Percentiles rank a stretch among this genome's conserved stretches.
phyloP scores from a whole-genome alignment of 805 yeast genomes.

The Sugiyamaella smithiae region DNA sequence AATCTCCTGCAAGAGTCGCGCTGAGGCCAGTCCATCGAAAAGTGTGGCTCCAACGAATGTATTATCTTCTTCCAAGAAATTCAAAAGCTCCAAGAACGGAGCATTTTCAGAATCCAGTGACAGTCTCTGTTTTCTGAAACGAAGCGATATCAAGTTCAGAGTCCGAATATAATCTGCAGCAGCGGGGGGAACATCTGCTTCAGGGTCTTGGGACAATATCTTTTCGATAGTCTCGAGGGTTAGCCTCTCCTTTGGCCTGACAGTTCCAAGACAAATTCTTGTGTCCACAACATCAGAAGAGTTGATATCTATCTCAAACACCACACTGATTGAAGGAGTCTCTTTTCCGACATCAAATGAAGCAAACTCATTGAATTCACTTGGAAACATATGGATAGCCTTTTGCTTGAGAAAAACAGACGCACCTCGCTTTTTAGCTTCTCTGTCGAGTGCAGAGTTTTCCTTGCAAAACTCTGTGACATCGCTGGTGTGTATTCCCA shows the following conservation, averaged over 20 bases:
- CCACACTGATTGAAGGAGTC: slow-evolving; percentile 69
- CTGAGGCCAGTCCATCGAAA: slow-evolving; percentile 47
- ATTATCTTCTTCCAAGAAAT: slow-evolving; percentile 82
- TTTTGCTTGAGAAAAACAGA: slow-evolving; percentile 85
- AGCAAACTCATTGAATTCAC: slow-evolving; percentile 49
- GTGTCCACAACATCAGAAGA: slow-evolving; percentile 71
- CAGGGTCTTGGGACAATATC: slow-evolving; percentile 8
- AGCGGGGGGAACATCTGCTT: slow-evolving; percentile 42
- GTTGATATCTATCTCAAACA: slow-evolving; percentile 72
- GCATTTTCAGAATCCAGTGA: slow-evolving; percentile 44
- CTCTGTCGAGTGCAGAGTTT: slow-evolving; percentile 78
- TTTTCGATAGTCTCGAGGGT: slow-evolving; percentile 19
- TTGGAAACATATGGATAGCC: slow-evolving; percentile 65
- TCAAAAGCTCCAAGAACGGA: slow-evolving; percentile 60
- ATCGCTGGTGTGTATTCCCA: slow-evolving; percentile 87
- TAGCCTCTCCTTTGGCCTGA: slow-evolving; percentile 58
- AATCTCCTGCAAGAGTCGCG: slow-evolving; percentile 67
- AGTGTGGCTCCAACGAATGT: slow-evolving; percentile 70
- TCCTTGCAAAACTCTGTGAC: slow-evolving; percentile 66
- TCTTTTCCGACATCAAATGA: slow-evolving; percentile 61
- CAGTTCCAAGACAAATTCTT: slow-evolving; percentile 69
- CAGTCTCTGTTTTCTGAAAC: slow-evolving; percentile 64
- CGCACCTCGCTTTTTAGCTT: slow-evolving; percentile 85
- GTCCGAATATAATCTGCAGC: slow-evolving; percentile 66
- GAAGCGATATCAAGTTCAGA: slow-evolving; percentile 59